A percentile compares a stretch with the other conserved stretches of the same genome.
These are phyloP conservation scores for Plasmopara muralis DNA, from an alignment of 352 stramenopile genomes.

Conservation along the genomic window DNA sequence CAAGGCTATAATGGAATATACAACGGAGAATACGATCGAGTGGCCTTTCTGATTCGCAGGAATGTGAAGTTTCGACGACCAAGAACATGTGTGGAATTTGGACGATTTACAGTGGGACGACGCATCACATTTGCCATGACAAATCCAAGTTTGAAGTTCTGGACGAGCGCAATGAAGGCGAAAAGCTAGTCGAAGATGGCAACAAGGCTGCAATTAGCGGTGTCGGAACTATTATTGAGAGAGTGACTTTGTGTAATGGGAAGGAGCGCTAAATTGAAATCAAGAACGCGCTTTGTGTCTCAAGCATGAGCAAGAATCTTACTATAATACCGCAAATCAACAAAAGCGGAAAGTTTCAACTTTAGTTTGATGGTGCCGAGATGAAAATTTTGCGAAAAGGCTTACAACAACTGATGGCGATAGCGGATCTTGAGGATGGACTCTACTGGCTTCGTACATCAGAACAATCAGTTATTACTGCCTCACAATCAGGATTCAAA, in stretches of 20 bases:
- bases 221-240: neutral
- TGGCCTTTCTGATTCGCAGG: neutral
- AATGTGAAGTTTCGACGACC: neutral
- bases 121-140: no score
- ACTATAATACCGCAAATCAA: neutral
- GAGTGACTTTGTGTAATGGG: neutral
- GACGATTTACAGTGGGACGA: no score
- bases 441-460: neutral
- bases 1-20: neutral
- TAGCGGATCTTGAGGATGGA: no score
- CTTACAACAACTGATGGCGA: no score
- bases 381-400: no score
- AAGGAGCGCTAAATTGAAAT: neutral
- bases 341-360: neutral
- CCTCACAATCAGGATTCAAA: neutral
- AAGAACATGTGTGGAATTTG: neutral
- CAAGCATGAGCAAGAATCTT: neutral
- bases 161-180: no score
- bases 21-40: neutral
- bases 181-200: neutral
- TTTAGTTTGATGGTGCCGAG: no score
- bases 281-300: neutral
- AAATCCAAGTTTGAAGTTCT: no score
- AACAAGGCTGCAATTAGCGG: neutral
- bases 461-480: neutral